phyloP scores from a whole-genome alignment of 2,329 filamentous ascomycete species.

The Cercospora nicotianae region DNA sequence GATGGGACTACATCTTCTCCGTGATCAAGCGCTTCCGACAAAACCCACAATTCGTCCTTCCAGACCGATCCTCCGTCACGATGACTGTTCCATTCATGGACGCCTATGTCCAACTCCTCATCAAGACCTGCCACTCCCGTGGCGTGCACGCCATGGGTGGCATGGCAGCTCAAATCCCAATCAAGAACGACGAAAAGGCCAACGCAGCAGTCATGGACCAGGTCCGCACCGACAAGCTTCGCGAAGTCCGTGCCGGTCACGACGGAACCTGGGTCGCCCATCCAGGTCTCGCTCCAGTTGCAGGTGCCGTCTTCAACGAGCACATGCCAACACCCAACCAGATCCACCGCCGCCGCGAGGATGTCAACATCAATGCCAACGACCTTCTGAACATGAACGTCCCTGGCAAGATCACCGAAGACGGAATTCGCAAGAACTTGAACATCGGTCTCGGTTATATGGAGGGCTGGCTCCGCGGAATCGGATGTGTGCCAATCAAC shows the following conservation, averaged over 20 bases:
- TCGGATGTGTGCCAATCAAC: slow-evolving; percentile 97
- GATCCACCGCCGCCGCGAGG: slow-evolving; percentile 84
- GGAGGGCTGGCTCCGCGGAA: slow-evolving; percentile 94
- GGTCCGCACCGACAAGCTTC: slow-evolving; percentile 88
- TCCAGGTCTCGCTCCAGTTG: slow-evolving; percentile 84
- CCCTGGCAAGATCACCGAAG: slow-evolving; percentile 86
- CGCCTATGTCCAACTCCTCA: slow-evolving; percentile 91
- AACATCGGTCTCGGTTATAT: slow-evolving; percentile 97
- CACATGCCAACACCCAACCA: slow-evolving; percentile 99
- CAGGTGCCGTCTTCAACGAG: slow-evolving; percentile 92
- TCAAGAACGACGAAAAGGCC: slow-evolving; percentile 79
- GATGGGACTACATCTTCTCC: slow-evolving; percentile 99
- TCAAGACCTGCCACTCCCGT: slow-evolving; percentile 95
- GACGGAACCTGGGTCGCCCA: slow-evolving; percentile 98
- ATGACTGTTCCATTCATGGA: slow-evolving; percentile 99
- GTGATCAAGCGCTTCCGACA: slow-evolving; percentile 99
- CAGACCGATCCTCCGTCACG: slow-evolving; percentile 85
- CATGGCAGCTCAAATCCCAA: slow-evolving; percentile 98
- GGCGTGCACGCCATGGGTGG: slow-evolving; percentile 99
- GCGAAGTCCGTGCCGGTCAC: slow-evolving; percentile 91
- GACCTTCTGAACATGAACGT: slow-evolving; percentile 99
- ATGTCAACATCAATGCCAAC: slow-evolving; percentile 80
- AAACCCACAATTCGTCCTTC: slow-evolving; percentile 88
- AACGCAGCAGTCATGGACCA: slow-evolving; percentile 31
- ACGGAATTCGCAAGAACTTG: slow-evolving; percentile 94